A percentile compares a stretch with the other conserved stretches of the same genome.
Evolutionary conservation across 2,329 filamentous ascomycete species (phyloP).

Genomic region (Fonsecaea erecta): DNA sequence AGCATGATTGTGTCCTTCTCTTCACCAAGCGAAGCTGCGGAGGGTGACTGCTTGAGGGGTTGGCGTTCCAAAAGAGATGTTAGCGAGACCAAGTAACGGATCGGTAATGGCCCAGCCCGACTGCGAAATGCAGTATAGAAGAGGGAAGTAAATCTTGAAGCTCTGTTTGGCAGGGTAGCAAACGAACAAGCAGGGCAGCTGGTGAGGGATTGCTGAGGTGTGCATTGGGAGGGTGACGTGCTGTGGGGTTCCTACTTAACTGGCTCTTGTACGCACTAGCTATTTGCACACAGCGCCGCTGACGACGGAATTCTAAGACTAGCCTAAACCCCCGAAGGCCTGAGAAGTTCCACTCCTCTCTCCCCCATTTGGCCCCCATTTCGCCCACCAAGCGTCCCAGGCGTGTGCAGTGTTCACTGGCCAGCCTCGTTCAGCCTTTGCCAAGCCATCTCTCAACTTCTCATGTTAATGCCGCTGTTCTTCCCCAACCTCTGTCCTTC

Average conservation of each 20-base stretch:
- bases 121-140: neutral
- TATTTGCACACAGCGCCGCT: neutral
- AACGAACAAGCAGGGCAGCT: neutral
- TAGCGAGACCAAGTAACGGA: neutral
- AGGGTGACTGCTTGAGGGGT: neutral
- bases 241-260: neutral
- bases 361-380: neutral
- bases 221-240: neutral
- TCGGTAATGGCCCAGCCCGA: neutral
- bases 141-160: neutral
- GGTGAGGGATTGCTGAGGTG: conserved; percentile 1
- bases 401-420: neutral
- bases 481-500: neutral
- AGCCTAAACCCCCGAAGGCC: neutral
- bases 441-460: conserved; percentile 5
- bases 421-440: conserved; percentile 17
- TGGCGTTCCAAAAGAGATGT: neutral
- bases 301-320: neutral
- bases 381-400: neutral
- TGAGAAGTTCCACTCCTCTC: too few species aligned
- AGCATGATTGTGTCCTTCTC: conserved; percentile 29
- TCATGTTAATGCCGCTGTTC: neutral
- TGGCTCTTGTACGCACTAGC: neutral
- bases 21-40: conserved; percentile 12
- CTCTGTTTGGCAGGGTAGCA: neutral